Base-by-base conservation (phyloP, 345 rosid species). In the Eucalyptus rudis region DNA sequence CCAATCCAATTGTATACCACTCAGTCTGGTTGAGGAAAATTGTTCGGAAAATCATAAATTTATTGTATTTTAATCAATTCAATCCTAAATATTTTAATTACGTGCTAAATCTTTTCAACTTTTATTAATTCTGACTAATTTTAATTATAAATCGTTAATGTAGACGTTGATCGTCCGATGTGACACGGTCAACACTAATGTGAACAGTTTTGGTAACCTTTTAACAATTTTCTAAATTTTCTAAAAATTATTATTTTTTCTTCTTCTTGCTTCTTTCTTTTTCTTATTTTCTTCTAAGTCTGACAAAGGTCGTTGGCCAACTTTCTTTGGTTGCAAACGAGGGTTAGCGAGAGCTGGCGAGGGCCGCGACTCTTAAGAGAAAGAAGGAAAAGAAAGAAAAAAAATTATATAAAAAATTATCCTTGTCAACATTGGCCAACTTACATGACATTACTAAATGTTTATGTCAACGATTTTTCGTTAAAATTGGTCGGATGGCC, bases 141-240 rank as follows among this genome's bases (percentile, higher is more conserved):
- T 56, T 56, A 24, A 22, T 56, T 22, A 9, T 1, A 24, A 56
- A 9, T 56, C 12, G 0, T 0, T 56, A 9, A 56, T 10, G 3
- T 8, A 1, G 0, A 56, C 0, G 5, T 0, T 0, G 1, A 2
- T 3, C 1, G 0, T 56, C 12, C 0, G 0, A 56, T 0, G 5
- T 22, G 13, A 20, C 11, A 22, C 0, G 27, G 1, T 0, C 3
- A 9, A 19, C 2, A 10, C 4, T 20, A 20, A 56, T 4, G 3
- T 4, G 5, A 4, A 56, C 2, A 22, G 24, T 56, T 56, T 24
- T 56, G 29, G 0, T 56, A 20, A 8, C 25, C 1, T 52, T 52
- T 52, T 52, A 52, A 52, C 0, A 20, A 0, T 7, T 19, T 52
- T 52, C 58, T 52, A 20, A 19, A 52, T 19, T 52, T 52, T 51